These are phyloP conservation scores for Pyrenula massariospora DNA, from an alignment of 495 filamentous ascomycete species.

Conservation along the genomic window DNA sequence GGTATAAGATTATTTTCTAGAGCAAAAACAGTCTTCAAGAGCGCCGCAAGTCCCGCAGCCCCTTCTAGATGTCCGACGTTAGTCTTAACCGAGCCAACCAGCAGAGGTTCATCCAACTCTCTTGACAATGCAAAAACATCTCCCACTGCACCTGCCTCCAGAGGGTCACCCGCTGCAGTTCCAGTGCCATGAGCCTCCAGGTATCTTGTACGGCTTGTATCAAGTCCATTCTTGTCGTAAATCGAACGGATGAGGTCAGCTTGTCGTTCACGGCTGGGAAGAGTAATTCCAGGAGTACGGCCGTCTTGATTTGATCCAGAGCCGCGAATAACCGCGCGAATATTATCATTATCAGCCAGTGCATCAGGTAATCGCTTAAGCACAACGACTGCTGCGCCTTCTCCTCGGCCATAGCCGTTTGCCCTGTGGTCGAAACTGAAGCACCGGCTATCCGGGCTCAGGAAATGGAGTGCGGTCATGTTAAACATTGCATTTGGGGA, in stretches of 20 bases:
- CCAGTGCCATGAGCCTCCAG: conserved; percentile 30
- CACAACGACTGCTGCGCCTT: conserved; percentile 27
- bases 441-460: conserved; percentile 23
- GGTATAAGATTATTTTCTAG: conserved; percentile 31
- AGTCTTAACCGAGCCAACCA: not conserved
- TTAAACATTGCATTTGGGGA: conserved; percentile 8
- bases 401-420: conserved; percentile 33
- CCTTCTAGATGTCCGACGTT: conserved; percentile 12
- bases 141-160: not conserved
- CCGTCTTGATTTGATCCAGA: conserved; percentile 26
- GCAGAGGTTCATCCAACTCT: not conserved
- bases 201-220: conserved; percentile 14
- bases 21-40: conserved; percentile 36
- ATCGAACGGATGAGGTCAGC: conserved; percentile 13
- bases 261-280: not conserved
- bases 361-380: conserved; percentile 28
- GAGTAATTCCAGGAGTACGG: conserved; percentile 9
- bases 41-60: conserved; percentile 36
- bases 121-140: not conserved
- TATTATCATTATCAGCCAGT: conserved; percentile 26
- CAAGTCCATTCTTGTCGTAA: conserved; percentile 9
- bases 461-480: conserved; percentile 8
- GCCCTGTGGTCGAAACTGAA: conserved; percentile 45
- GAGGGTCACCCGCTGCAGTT: conserved; percentile 19
- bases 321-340: conserved; percentile 29